phyloP scores from a whole-genome alignment of 2,329 filamentous ascomycete genomes.

The Myriangium duriaei region DNA sequence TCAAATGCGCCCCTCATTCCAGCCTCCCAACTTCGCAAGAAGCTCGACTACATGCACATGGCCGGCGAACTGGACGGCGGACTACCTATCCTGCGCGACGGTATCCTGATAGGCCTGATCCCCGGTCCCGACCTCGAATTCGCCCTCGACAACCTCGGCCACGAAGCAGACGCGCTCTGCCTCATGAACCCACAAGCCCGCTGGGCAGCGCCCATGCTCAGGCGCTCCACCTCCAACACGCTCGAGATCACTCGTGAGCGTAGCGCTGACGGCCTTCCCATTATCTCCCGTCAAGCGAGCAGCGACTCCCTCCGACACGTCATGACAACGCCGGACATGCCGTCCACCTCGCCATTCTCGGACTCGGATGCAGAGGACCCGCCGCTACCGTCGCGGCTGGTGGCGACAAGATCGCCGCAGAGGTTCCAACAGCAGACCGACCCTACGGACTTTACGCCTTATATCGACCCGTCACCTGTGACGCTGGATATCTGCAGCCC shows the following conservation, averaged over 20 bases:
- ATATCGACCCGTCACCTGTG: constrained; percentile 83
- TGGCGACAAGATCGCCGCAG: constrained; percentile 2
- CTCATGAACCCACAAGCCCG: constrained; percentile 61
- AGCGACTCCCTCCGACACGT: constrained; percentile 7
- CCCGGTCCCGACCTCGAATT: constrained; percentile 90
- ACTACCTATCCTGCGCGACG: constrained; percentile 69
- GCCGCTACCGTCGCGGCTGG: neutral
- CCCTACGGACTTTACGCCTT: constrained; percentile 76
- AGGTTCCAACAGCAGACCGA: constrained; percentile 30
- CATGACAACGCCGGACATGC: neutral
- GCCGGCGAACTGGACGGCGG: constrained; percentile 87
- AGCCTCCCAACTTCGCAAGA: constrained; percentile 61
- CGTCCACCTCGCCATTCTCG: neutral
- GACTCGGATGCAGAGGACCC: neutral
- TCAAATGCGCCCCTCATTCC: constrained; percentile 67
- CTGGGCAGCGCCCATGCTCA: constrained; percentile 17
- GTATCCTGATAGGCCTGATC: constrained; percentile 75
- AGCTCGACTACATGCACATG: constrained; percentile 69
- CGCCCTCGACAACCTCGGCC: constrained; percentile 65
- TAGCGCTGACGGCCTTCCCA: constrained; percentile 5
- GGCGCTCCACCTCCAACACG: constrained; percentile 11
- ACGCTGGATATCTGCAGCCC: constrained; percentile 78
- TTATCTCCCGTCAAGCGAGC: constrained; percentile 1
- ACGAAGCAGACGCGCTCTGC: constrained; percentile 63
- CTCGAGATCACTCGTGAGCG: constrained; percentile 14